Conservation (phyloP, 208 protist genomes). For the Acanthamoeba healyi region DNA sequence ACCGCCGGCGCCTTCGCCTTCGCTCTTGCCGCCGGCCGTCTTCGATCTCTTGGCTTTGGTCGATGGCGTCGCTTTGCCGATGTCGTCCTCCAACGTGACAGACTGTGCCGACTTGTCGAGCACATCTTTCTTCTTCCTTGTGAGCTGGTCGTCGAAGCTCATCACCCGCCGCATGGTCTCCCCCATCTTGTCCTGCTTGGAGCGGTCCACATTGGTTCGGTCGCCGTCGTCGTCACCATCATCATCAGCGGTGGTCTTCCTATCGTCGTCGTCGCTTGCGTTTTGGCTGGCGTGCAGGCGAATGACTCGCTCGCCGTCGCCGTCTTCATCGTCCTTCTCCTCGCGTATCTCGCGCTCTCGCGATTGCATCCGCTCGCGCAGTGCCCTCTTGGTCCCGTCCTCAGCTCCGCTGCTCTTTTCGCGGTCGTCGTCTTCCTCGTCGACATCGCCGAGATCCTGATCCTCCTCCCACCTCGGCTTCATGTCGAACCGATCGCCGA, state of each 20-base stretch:
- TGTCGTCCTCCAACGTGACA: not conserved
- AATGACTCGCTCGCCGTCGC: not conserved
- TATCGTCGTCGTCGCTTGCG: not conserved
- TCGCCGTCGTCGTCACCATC: not conserved
- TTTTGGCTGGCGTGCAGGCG: not conserved
- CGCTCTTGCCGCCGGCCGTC: not conserved
- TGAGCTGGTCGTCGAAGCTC: not conserved
- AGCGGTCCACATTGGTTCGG: not conserved
- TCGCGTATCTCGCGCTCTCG: not conserved
- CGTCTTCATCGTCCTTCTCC: not conserved
- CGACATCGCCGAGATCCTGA: not conserved
- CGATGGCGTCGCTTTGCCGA: not conserved
- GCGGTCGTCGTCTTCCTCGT: not conserved
- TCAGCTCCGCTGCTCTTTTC: constrained; percentile 1
- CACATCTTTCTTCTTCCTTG: constrained; percentile 8
- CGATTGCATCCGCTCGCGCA: not conserved
- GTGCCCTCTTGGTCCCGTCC: not conserved
- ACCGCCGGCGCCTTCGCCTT: not conserved
- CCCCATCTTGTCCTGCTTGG: not conserved
- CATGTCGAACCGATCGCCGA: not conserved
- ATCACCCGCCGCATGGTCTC: constrained; percentile 1
- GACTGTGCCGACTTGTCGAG: not conserved
- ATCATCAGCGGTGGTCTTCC: not conserved
- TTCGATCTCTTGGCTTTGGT: not conserved
- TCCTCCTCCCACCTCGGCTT: constrained; percentile 10